Evolutionary conservation across 768 basidiomycete species (phyloP).

Genomic region (Calocybe cyanea): DNA sequence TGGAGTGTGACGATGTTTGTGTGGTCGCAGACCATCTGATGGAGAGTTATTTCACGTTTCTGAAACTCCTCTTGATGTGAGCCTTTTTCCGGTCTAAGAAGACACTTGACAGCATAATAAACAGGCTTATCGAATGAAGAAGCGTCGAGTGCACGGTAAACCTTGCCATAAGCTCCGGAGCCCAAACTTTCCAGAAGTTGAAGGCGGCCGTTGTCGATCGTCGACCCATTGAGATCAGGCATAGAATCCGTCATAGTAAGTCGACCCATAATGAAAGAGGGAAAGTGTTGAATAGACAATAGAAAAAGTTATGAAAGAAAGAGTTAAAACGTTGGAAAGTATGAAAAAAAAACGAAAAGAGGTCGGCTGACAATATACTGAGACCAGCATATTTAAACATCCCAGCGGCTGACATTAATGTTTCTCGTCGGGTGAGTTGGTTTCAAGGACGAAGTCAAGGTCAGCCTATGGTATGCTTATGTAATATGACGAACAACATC

Average conservation of each 20-base stretch:
- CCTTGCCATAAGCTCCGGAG: constrained; percentile 72
- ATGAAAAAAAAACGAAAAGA: constrained; percentile 10
- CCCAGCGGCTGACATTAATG: constrained; percentile 8
- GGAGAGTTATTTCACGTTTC: constrained; percentile 63
- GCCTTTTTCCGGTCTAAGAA: constrained; percentile 54
- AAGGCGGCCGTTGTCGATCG: constrained; percentile 57
- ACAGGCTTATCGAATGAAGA: constrained; percentile 31
- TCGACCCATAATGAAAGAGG: constrained; percentile 35
- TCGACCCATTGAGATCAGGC: constrained; percentile 47
- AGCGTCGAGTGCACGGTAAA: constrained; percentile 67
- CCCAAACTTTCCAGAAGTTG: constrained; percentile 62
- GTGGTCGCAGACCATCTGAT: constrained; percentile 48
- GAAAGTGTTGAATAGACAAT: constrained; percentile 11
- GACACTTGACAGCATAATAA: constrained; percentile 74
- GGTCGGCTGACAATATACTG: background rate
- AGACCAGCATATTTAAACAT: constrained; percentile 8
- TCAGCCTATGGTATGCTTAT: background rate
- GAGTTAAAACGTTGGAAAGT: constrained; percentile 14
- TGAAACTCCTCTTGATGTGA: constrained; percentile 57
- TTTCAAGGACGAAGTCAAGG: background rate
- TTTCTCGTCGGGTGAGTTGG: too few species aligned
- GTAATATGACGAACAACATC: background rate
- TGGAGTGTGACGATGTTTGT: constrained; percentile 69
- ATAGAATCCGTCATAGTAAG: constrained; percentile 36
- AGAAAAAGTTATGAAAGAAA: background rate